Percentiles rank a stretch among this genome's conserved stretches.
Conservation (phyloP, 2,329 filamentous ascomycete species). For the Alternaria ventricosa region DNA sequence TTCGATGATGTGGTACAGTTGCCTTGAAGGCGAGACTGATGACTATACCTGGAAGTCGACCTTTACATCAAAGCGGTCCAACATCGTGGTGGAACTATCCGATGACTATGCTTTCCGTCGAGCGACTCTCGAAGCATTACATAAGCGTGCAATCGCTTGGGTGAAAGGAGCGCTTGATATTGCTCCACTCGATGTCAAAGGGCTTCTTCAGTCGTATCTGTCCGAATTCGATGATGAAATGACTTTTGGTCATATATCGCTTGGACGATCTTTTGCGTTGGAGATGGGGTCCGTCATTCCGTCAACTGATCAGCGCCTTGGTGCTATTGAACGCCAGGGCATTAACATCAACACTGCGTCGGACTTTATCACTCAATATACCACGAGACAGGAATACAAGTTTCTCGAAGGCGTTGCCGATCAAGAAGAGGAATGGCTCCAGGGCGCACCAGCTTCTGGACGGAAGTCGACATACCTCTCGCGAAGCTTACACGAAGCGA, state of each 20-base stretch:
- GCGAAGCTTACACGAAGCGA: slow-evolving; percentile 59
- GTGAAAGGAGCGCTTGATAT: slow-evolving; percentile 80
- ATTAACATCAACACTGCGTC: slow-evolving; percentile 88
- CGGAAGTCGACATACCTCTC: slow-evolving; percentile 31
- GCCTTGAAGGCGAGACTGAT: slow-evolving; percentile 91
- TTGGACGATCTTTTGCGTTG: slow-evolving; percentile 91
- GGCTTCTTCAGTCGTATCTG: slow-evolving; percentile 91
- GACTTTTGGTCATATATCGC: slow-evolving; percentile 86
- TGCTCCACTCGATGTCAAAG: slow-evolving; percentile 92
- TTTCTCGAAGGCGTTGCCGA: slow-evolving; percentile 79
- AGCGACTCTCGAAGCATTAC: slow-evolving; percentile 77
- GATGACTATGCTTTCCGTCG: slow-evolving; percentile 88
- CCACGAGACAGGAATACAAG: slow-evolving; percentile 92
- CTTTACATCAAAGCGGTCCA: slow-evolving; percentile 77
- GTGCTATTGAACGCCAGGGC: slow-evolving; percentile 76
- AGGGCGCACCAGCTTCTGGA: slow-evolving; percentile 52
- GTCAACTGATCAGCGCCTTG: slow-evolving; percentile 81
- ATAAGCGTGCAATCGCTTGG: slow-evolving; percentile 80
- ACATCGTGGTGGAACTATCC: slow-evolving; percentile 86
- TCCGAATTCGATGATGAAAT: slow-evolving; percentile 94
- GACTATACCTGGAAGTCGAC: slow-evolving; percentile 86
- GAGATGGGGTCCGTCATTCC: slow-evolving; percentile 91
- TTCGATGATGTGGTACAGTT: slow-evolving; percentile 93
- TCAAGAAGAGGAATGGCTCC: slow-evolving; percentile 67
- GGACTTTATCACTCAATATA: slow-evolving; percentile 96